phyloP scores from a whole-genome alignment of 495 filamentous ascomycete species.

The Tuber calosporum region DNA sequence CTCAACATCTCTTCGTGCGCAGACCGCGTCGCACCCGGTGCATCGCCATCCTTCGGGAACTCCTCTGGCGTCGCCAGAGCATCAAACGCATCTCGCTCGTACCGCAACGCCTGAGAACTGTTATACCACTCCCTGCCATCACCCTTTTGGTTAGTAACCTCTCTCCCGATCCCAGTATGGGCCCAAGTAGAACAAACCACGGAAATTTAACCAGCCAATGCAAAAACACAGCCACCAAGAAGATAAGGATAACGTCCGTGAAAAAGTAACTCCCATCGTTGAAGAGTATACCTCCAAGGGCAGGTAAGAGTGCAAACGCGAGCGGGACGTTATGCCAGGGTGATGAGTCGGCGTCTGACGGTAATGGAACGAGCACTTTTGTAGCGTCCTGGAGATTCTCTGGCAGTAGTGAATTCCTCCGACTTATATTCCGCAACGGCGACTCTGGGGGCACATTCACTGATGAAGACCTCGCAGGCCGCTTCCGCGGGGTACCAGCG shows the following conservation, averaged over 20 bases:
- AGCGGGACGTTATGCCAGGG: slow-evolving; percentile 71
- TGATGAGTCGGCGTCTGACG: slow-evolving; percentile 48
- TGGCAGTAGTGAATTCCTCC: neutral
- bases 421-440: neutral
- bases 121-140: slow-evolving; percentile 78
- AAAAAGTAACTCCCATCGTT: slow-evolving; percentile 71
- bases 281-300: slow-evolving; percentile 75
- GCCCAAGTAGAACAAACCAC: slow-evolving; percentile 50
- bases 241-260: slow-evolving; percentile 75
- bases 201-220: slow-evolving; percentile 90
- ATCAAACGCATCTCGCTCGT: slow-evolving; percentile 23
- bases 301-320: slow-evolving; percentile 74
- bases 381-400: slow-evolving; percentile 55
- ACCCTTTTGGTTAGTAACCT: slow-evolving; percentile 16
- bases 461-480: neutral
- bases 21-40: neutral
- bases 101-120: slow-evolving; percentile 55
- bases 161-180: neutral
- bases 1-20: slow-evolving; percentile 8
- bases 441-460: neutral
- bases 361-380: slow-evolving; percentile 61
- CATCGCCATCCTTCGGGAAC: neutral
- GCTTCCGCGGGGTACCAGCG: neutral
- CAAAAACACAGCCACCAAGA: slow-evolving; percentile 72
- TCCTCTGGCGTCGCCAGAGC: neutral